Percentiles rank a stretch among this genome's conserved stretches.
Conservation (phyloP, 768 basidiomycete genomes). For the Neoboletus brunneissimus region DNA sequence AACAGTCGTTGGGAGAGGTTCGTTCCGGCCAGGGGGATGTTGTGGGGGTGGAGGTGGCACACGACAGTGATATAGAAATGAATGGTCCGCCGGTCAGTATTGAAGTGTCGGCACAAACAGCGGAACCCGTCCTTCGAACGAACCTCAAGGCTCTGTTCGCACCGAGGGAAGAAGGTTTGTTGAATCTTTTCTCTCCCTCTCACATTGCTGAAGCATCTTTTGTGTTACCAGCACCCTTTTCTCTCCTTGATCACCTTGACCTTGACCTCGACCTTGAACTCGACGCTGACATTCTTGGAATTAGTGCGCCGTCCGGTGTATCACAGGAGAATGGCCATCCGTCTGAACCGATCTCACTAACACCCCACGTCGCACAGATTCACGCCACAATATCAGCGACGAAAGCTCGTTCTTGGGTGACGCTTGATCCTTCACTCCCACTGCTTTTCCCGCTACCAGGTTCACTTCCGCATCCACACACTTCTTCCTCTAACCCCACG, state of each 20-base stretch:
- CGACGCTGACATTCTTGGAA: constrained; percentile 49
- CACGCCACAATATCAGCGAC: constrained; percentile 1
- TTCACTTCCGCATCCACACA: constrained; percentile 15
- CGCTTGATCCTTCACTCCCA: constrained; percentile 51
- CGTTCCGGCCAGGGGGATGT: not conserved
- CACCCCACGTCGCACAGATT: not conserved
- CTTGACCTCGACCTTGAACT: constrained; percentile 72
- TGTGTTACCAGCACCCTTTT: constrained; percentile 54
- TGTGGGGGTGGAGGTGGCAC: not conserved
- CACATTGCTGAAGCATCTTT: not conserved
- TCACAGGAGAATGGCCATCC: not conserved
- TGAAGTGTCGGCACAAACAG: not conserved
- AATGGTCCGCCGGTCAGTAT: not conserved
- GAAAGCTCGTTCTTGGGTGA: constrained; percentile 22
- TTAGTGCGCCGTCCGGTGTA: constrained; percentile 15
- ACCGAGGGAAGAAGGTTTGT: constrained; percentile 62
- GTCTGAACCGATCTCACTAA: constrained; percentile 5
- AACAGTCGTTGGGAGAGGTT: constrained; percentile 10
- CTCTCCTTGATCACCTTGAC: constrained; percentile 71
- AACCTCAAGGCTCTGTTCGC: constrained; percentile 74
- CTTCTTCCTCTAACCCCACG: constrained; percentile 13
- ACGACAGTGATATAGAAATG: constrained; percentile 14
- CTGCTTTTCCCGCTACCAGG: constrained; percentile 60
- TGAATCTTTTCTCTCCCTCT: not conserved
- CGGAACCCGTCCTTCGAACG: constrained; percentile 8